Evolutionary conservation across 805 yeast genomes (phyloP).

Genomic region (Saturnispora serradocipensis): DNA sequence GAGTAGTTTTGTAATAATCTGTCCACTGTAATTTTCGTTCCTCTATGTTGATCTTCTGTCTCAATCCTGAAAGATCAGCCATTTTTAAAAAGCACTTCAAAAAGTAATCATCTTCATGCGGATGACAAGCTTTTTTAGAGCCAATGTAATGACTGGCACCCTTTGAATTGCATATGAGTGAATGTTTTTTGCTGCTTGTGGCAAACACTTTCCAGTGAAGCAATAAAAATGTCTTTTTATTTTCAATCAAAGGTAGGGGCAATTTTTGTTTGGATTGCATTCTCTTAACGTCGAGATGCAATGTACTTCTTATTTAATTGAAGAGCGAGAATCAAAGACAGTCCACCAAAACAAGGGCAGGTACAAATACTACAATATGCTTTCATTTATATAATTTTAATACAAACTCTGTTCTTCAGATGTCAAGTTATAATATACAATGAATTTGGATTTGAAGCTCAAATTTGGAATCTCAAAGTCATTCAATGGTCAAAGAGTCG

Average conservation of each 20-base stretch:
- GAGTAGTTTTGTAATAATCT: conserved; percentile 5
- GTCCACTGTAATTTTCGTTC: conserved; percentile 10
- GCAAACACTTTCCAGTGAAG: conserved; percentile 17
- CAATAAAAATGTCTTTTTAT: background rate
- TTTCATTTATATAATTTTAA: background rate
- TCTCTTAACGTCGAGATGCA: background rate
- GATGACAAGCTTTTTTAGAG: conserved; percentile 8
- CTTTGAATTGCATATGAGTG: conserved; percentile 15
- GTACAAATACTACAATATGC: background rate
- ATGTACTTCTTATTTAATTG: background rate
- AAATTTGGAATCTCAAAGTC: background rate
- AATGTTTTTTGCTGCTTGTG: conserved; percentile 18
- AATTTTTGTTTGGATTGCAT: background rate
- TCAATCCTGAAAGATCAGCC: conserved; percentile 20
- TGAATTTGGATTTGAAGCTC: background rate
- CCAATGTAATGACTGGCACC: conserved; percentile 8
- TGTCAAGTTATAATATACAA: background rate
- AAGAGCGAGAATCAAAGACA: background rate
- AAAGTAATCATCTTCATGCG: conserved; percentile 17
- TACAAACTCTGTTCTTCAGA: background rate
- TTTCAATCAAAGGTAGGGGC: background rate
- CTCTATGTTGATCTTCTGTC: conserved; percentile 14
- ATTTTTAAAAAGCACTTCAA: conserved; percentile 14
- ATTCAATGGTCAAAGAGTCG: background rate
- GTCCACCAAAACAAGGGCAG: background rate